Evolutionary conservation across 176 grass and related monocot genomes (phyloP).

Genomic region (Bolboschoenus planiculmis): DNA sequence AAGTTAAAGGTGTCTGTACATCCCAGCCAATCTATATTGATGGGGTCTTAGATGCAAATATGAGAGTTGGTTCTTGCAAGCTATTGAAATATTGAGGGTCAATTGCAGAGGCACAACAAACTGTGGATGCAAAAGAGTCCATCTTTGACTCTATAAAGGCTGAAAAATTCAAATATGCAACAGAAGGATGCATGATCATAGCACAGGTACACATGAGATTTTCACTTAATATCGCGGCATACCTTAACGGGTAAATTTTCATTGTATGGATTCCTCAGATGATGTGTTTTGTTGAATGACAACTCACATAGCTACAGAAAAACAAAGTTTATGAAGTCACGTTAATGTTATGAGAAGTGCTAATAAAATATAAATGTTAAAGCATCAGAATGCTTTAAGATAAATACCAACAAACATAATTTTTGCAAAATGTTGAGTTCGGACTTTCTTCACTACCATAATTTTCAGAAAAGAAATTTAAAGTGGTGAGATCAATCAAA

Average conservation of each 20-base stretch:
- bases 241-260: conserved; percentile 99
- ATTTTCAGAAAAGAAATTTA: background rate
- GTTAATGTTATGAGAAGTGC: background rate
- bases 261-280: conserved; percentile 97
- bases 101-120: background rate
- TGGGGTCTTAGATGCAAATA: background rate
- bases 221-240: conserved; percentile 15
- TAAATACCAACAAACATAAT: background rate
- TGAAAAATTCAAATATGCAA: conserved; percentile 7
- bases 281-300: conserved; percentile 97
- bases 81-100: background rate
- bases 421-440: background rate
- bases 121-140: background rate
- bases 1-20: background rate
- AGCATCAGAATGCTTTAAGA: background rate
- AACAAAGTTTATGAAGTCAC: conserved; percentile 19
- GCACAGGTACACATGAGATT: background rate
- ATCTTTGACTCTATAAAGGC: background rate
- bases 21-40: background rate
- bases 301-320: conserved; percentile 86
- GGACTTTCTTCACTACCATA: background rate
- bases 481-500: background rate
- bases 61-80: background rate
- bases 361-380: background rate
- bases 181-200: background rate